A percentile compares a stretch with the other conserved stretches of the same genome.
These are phyloP conservation scores for Talaromyces stipitatus DNA, from an alignment of 495 filamentous ascomycete species.

Conservation along the genomic window DNA sequence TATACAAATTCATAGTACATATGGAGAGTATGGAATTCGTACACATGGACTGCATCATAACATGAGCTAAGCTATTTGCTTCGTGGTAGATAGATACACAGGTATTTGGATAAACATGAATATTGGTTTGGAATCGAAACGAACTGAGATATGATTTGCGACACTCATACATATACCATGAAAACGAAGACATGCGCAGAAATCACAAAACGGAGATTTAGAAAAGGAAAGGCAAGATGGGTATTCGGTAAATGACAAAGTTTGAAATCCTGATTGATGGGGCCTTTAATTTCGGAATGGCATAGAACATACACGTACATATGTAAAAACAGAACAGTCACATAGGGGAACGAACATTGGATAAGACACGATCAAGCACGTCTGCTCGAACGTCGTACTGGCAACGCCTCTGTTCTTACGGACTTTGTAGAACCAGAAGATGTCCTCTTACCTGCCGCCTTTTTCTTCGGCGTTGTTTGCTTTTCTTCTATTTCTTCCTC, in stretches of 20 bases:
- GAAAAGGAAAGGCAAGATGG: slow-evolving; percentile 11
- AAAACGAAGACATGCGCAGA: slow-evolving; percentile 1
- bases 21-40: background rate
- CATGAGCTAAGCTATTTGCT: background rate
- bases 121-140: background rate
- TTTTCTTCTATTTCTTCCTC: background rate
- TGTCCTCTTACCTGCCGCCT: slow-evolving; percentile 8
- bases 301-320: background rate
- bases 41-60: background rate
- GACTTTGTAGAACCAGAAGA: slow-evolving; percentile 10
- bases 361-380: slow-evolving; percentile 18
- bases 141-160: background rate
- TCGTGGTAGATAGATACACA: background rate
- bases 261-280: background rate
- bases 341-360: background rate
- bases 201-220: slow-evolving; percentile 3
- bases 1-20: slow-evolving; percentile 2
- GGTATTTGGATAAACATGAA: background rate
- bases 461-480: slow-evolving; percentile 16
- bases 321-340: background rate
- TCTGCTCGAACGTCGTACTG: slow-evolving; percentile 34
- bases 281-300: background rate
- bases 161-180: background rate
- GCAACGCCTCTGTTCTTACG: slow-evolving; percentile 15
- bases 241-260: slow-evolving; percentile 15